Evolutionary conservation across 202 grass and related monocot species (phyloP), one percentile per base, ranked within the genome.

Genomic region (Alloteropsis angusta): DNA sequence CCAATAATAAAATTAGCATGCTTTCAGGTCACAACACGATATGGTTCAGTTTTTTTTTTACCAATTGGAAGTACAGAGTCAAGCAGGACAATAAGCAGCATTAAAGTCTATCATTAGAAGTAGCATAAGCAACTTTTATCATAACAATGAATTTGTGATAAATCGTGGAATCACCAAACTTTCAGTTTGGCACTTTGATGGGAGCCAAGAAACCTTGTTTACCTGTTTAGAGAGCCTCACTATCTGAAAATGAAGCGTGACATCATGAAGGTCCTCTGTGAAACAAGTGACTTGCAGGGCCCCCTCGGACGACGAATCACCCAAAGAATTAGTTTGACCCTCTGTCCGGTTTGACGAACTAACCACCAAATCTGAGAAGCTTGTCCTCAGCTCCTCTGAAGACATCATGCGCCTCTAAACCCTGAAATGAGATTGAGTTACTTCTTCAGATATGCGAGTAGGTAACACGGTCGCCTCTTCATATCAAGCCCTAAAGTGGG

Each of bases 171-270:
- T 42, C 60, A 22, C 3, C 11, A 7, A 25, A 18, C 3, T 57
- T 65, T 48, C 21, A 59, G 7, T 42, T 64, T 28, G 10, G 15
- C 49, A 74, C 15, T 22, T 73, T 5, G 5, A 37, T 49, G 49
- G 30, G 39, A 65, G 18, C 28, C 30, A 46, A 6, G 9, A 63
- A 86, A 71, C 65, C 36, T 28, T 46, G 11, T 14, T 15, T 84
- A 97, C 93, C 93, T 97, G 93, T 57, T 91, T 97, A 41, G 81
- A 69, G 34, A 97, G 70, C 82, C 61, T 91, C 69, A 97, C 79
- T 38, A 97, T 93, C 85, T 93, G 88, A 85, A 97, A 97, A 85
- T 93, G 82, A 42, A 97, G 69, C 2, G 64, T 86, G 45, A 82
- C 79, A 11, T 93, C 91, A 59, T 93, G 93, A 63, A 97, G 84